A percentile compares a stretch with the other conserved stretches of the same genome.
These are phyloP conservation scores for Syzygium grande DNA, from an alignment of 345 rosid genomes.

Conservation along the genomic window DNA sequence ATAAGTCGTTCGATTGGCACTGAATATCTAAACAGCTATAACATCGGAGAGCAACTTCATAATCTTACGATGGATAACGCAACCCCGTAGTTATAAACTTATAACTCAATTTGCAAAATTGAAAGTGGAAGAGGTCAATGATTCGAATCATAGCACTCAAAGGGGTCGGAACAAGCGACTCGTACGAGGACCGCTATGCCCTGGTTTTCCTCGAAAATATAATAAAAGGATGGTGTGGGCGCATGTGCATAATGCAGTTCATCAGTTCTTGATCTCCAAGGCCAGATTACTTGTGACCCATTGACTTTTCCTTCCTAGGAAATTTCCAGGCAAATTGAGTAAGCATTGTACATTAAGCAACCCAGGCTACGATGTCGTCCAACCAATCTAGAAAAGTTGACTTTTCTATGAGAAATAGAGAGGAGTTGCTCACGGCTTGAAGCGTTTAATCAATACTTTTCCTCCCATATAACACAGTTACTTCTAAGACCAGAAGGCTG, in stretches of 20 bases:
- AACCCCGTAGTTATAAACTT: not conserved
- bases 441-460: not conserved
- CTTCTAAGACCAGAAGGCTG: not conserved
- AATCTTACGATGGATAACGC: not conserved
- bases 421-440: not conserved
- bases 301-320: not conserved
- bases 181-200: not conserved
- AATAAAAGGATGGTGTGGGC: not conserved
- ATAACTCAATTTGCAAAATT: not conserved
- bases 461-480: not conserved
- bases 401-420: not conserved
- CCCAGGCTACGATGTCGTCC: not conserved
- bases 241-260: not conserved
- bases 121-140: not conserved
- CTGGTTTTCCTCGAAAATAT: not conserved
- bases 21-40: not conserved
- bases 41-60: not conserved
- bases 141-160: not conserved
- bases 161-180: not conserved
- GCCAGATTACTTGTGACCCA: not conserved
- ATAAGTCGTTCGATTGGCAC: not conserved
- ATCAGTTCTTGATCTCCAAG: not conserved
- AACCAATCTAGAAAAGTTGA: not conserved
- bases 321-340: not conserved
- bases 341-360: not conserved